Percentiles rank a stretch among this genome's conserved stretches.
phyloP scores from a whole-genome alignment of 371 early-diverging fungal species.

The Mortierella sp. region DNA sequence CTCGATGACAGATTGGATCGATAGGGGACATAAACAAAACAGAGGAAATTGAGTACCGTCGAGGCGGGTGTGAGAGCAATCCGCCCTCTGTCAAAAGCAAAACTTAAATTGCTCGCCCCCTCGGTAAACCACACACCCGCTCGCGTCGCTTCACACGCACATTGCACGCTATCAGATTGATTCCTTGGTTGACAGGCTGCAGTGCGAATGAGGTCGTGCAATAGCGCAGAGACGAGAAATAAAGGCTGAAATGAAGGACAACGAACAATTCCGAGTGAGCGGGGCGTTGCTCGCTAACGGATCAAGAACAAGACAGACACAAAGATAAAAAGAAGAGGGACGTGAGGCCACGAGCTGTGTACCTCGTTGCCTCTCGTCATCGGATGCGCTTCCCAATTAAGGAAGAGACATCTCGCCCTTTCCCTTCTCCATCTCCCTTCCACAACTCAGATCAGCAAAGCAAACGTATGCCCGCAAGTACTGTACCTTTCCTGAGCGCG shows the following conservation, averaged over 20 bases:
- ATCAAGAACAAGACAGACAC: not conserved
- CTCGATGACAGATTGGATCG: not conserved
- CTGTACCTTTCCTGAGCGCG: not conserved
- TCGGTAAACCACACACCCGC: not conserved
- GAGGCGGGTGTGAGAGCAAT: not conserved
- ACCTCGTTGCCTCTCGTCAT: not conserved
- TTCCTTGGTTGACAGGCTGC: not conserved
- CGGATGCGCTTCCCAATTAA: not conserved
- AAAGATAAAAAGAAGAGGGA: not conserved
- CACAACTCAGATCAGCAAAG: not conserved
- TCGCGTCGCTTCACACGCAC: not conserved
- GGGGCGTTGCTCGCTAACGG: not conserved
- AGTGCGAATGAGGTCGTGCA: not conserved
- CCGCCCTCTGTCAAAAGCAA: not conserved
- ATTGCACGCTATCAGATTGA: not conserved
- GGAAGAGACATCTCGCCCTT: not conserved
- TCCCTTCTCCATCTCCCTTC: not conserved
- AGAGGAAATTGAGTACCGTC: not conserved
- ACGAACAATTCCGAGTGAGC: not conserved
- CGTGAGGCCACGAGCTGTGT: slow-evolving; percentile 5
- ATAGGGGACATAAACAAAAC: not conserved
- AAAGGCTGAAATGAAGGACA: not conserved
- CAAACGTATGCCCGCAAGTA: not conserved
- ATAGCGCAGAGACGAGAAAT: not conserved
- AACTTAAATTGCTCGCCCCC: not conserved